These are phyloP conservation scores for Drosera spatulata DNA, from an alignment of 179 eudicot genomes.

Conservation along the genomic window DNA sequence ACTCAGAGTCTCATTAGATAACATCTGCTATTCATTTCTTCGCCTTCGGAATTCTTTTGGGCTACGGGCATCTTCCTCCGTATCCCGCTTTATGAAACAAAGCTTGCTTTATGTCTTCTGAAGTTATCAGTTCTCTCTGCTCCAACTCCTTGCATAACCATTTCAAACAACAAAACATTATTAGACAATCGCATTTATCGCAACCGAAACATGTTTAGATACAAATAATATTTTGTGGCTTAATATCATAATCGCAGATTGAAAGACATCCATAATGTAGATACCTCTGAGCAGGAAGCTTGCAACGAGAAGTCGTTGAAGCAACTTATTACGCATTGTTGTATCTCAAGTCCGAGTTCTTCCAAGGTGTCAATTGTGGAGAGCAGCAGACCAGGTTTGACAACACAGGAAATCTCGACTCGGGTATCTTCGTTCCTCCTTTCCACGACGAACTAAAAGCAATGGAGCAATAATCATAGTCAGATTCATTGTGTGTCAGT, in stretches of 20 bases:
- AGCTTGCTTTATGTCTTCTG: slow-evolving; percentile 77
- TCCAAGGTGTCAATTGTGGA: slow-evolving; percentile 71
- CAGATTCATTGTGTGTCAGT: too few relatives aligned
- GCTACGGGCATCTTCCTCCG: slow-evolving; percentile 67
- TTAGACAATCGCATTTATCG: not conserved
- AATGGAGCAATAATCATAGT: not conserved
- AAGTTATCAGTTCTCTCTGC: slow-evolving; percentile 31
- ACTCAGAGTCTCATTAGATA: too few relatives aligned
- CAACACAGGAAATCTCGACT: slow-evolving; percentile 56
- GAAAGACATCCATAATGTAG: not conserved
- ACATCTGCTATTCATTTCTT: not conserved
- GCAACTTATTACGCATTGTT: slow-evolving; percentile 86
- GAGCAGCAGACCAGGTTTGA: slow-evolving; percentile 55
- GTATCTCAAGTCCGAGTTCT: slow-evolving; percentile 73
- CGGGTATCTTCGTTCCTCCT: slow-evolving; percentile 52
- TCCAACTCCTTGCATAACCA: slow-evolving; percentile 35
- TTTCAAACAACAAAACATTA: not conserved
- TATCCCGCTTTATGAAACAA: slow-evolving; percentile 75
- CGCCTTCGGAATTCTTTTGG: not conserved
- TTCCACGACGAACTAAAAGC: slow-evolving; percentile 69
- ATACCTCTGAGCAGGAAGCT: slow-evolving; percentile 78
- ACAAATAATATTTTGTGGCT: not conserved
- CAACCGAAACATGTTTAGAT: too few relatives aligned
- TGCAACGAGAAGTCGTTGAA: slow-evolving; percentile 76
- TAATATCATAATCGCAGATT: not conserved